phyloP scores from a whole-genome alignment of 2,329 filamentous ascomycete species.

The Fusarium chuoi region DNA sequence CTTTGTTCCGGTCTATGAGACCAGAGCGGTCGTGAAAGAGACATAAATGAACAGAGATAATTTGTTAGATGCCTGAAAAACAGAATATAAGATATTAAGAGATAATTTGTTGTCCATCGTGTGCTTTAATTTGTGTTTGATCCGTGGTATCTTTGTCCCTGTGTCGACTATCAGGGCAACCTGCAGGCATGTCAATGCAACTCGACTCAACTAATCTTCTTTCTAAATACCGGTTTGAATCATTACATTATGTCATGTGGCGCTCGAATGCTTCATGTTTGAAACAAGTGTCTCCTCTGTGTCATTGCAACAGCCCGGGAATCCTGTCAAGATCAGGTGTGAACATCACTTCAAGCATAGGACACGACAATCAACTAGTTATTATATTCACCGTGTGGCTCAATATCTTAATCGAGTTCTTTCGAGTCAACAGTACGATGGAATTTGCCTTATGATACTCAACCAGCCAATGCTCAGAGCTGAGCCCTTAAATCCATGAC shows the following conservation, averaged over 20 bases:
- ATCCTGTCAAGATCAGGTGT: not conserved
- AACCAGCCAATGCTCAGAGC: not conserved
- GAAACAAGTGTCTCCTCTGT: not conserved
- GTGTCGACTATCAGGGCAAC: not conserved
- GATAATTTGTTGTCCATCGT: too few relatives aligned
- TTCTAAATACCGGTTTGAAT: not conserved
- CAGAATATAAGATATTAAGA: not conserved
- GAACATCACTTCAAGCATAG: too few relatives aligned
- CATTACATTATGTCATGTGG: too few relatives aligned
- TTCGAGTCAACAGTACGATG: not conserved
- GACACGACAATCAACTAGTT: not conserved
- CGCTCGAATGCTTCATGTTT: too few relatives aligned
- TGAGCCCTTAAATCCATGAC: not conserved
- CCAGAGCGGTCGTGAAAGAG: not conserved
- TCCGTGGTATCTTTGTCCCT: not conserved
- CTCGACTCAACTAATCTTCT: too few relatives aligned
- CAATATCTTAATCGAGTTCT: not conserved
- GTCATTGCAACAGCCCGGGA: not conserved
- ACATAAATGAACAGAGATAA: not conserved
- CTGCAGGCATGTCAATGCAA: not conserved
- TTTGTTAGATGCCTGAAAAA: not conserved
- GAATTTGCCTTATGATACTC: not conserved
- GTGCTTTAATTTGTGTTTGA: not conserved
- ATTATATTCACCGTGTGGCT: not conserved
- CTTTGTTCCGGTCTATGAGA: conserved; percentile 7